Percentiles rank a stretch among this genome's conserved stretches.
Evolutionary conservation across 768 basidiomycete genomes (phyloP).

Genomic region (Leccinum obscurum): DNA sequence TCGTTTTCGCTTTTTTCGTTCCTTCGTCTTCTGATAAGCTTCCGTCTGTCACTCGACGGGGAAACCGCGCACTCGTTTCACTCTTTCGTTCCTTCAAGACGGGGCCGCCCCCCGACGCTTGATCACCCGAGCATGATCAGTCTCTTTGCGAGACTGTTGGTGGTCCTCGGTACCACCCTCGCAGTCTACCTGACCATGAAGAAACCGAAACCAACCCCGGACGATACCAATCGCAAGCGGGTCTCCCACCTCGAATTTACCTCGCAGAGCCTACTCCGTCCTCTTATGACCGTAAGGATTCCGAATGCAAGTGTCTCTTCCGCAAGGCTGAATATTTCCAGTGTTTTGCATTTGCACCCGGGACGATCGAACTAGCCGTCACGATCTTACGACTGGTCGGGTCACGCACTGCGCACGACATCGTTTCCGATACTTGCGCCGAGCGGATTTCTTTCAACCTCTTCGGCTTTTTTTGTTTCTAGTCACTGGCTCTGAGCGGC

Average conservation of each 20-base stretch:
- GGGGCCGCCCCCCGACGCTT: neutral
- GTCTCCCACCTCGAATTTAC: neutral
- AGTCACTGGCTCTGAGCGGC: no score
- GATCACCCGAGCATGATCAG: neutral
- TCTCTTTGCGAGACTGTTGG: neutral
- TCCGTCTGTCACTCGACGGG: neutral
- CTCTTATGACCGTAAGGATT: neutral
- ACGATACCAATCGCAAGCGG: neutral
- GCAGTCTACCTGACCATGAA: neutral
- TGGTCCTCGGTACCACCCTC: neutral
- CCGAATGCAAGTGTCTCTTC: neutral
- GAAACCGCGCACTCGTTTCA: neutral
- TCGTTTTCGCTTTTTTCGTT: neutral
- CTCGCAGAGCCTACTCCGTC: conserved; percentile 2
- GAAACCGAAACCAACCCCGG: conserved; percentile 10
- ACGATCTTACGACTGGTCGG: neutral
- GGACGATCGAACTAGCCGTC: neutral
- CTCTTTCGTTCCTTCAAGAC: neutral
- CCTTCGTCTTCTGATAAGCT: neutral
- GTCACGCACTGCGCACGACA: neutral
- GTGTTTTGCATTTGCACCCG: conserved; percentile 6
- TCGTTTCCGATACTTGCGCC: conserved; percentile 3
- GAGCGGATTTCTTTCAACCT: no score
- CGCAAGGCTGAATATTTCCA: neutral
- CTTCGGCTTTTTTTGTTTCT: no score